A percentile compares a stretch with the other conserved stretches of the same genome.
These are phyloP conservation scores for Xerophyta viscosa DNA, from an alignment of 106 monocot species.

Conservation along the genomic window DNA sequence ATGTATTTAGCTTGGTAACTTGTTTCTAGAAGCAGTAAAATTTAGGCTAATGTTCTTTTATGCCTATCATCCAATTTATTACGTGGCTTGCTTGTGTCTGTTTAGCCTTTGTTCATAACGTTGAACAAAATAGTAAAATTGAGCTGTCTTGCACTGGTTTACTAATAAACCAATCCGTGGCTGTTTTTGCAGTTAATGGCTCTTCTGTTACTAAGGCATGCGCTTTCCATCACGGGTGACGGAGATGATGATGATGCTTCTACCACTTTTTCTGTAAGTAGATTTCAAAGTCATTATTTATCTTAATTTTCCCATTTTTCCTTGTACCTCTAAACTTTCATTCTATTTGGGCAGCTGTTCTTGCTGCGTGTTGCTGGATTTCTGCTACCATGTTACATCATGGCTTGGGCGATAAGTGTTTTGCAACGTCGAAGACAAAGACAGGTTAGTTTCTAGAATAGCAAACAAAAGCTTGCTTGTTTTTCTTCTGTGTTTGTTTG, in stretches of 20 bases:
- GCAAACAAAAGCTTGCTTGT: no score
- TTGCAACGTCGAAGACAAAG: slow-evolving; percentile 56
- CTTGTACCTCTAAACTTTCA: neutral
- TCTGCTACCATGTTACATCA: slow-evolving; percentile 66
- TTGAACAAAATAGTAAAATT: no score
- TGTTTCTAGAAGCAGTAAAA: neutral
- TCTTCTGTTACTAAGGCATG: slow-evolving; percentile 67
- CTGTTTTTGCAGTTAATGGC: slow-evolving; percentile 53
- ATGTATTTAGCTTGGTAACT: no score
- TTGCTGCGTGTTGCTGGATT: slow-evolving; percentile 70
- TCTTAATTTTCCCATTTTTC: neutral
- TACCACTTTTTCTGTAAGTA: slow-evolving; percentile 69
- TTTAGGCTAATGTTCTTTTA: neutral
- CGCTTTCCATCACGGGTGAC: slow-evolving; percentile 47
- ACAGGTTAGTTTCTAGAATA: slow-evolving; percentile 26
- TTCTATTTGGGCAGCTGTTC: slow-evolving; percentile 33
- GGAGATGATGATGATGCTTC: slow-evolving; percentile 74
- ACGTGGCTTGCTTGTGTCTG: neutral
- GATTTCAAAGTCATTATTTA: neutral
- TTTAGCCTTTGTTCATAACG: neutral
- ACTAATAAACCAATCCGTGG: neutral
- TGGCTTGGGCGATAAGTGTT: slow-evolving; percentile 72
- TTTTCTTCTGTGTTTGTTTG: no score
- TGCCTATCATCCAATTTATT: neutral
- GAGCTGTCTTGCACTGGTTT: no score